These are phyloP conservation scores for Epichloe bromicola DNA, from an alignment of 2,329 filamentous ascomycete species.

Conservation along the genomic window DNA sequence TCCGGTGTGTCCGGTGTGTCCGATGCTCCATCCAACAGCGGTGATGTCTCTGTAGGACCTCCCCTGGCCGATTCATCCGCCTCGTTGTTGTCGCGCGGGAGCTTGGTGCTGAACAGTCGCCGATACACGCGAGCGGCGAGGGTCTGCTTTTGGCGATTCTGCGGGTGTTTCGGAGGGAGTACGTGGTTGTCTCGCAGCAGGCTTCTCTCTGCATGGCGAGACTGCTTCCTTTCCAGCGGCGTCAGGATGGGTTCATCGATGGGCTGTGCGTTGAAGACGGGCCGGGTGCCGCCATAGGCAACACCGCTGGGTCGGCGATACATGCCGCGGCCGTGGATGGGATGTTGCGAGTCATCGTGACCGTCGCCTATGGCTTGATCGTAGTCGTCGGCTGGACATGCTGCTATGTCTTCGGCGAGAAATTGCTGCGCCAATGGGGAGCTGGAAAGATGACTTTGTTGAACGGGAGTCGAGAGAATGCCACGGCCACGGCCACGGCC, in stretches of 20 bases:
- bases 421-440: slow-evolving; percentile 56
- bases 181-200: slow-evolving; percentile 53
- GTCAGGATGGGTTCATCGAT: slow-evolving; percentile 36
- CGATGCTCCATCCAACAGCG: slow-evolving; percentile 20
- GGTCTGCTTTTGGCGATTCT: slow-evolving; percentile 16
- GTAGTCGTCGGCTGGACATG: slow-evolving; percentile 45
- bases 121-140: slow-evolving; percentile 30
- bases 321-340: slow-evolving; percentile 29
- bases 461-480: slow-evolving; percentile 3
- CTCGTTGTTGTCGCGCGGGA: slow-evolving; percentile 24
- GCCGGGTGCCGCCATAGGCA: slow-evolving; percentile 56
- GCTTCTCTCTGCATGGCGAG: slow-evolving; percentile 44
- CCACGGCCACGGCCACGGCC: slow-evolving; percentile 4
- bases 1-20: background rate
- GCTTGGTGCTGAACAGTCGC: slow-evolving; percentile 43
- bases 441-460: slow-evolving; percentile 32
- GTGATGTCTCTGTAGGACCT: slow-evolving; percentile 27
- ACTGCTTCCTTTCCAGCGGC: slow-evolving; percentile 41
- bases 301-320: slow-evolving; percentile 72
- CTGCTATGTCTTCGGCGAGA: slow-evolving; percentile 53
- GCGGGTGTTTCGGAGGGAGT: slow-evolving; percentile 44
- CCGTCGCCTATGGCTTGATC: slow-evolving; percentile 18
- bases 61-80: slow-evolving; percentile 22
- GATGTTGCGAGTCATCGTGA: slow-evolving; percentile 23
- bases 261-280: slow-evolving; percentile 49